Conservation (phyloP, 2,329 filamentous ascomycete genomes). For the Ambrosiella xylebori region DNA sequence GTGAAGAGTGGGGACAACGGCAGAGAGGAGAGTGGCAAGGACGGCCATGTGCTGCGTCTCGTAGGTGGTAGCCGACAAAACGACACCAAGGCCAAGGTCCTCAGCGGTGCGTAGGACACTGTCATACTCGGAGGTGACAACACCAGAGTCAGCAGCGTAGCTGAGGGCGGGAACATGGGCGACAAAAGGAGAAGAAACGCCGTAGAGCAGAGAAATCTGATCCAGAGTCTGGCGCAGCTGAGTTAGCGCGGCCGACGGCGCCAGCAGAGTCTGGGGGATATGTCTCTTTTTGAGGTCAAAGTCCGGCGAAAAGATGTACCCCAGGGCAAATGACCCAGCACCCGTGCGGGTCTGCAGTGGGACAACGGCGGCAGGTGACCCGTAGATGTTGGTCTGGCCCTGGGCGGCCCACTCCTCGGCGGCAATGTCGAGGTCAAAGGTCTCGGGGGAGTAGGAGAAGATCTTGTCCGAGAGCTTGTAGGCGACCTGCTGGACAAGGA, state of each 20-base stretch:
- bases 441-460: slow-evolving; percentile 89
- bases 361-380: slow-evolving; percentile 60
- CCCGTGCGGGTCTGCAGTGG: slow-evolving; percentile 75
- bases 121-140: slow-evolving; percentile 69
- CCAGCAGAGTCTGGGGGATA: slow-evolving; percentile 79
- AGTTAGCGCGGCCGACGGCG: slow-evolving; percentile 65
- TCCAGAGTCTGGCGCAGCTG: slow-evolving; percentile 72
- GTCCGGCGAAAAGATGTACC: slow-evolving; percentile 95
- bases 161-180: slow-evolving; percentile 85
- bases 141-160: slow-evolving; percentile 50
- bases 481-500: slow-evolving; percentile 86
- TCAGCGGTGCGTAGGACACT: slow-evolving; percentile 66
- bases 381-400: slow-evolving; percentile 62
- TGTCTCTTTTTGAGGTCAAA: slow-evolving; percentile 83
- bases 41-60: slow-evolving; percentile 92
- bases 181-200: slow-evolving; percentile 80
- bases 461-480: slow-evolving; percentile 93
- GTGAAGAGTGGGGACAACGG: slow-evolving; percentile 66
- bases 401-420: slow-evolving; percentile 58
- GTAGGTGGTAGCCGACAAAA: slow-evolving; percentile 71
- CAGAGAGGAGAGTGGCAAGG: slow-evolving; percentile 67
- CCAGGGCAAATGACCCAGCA: slow-evolving; percentile 77
- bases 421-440: slow-evolving; percentile 77
- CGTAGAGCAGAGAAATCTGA: slow-evolving; percentile 80
- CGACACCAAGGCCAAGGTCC: slow-evolving; percentile 73